These are phyloP conservation scores for Atalantia buxifolia DNA, from an alignment of 345 rosid species.

Conservation along the genomic window DNA sequence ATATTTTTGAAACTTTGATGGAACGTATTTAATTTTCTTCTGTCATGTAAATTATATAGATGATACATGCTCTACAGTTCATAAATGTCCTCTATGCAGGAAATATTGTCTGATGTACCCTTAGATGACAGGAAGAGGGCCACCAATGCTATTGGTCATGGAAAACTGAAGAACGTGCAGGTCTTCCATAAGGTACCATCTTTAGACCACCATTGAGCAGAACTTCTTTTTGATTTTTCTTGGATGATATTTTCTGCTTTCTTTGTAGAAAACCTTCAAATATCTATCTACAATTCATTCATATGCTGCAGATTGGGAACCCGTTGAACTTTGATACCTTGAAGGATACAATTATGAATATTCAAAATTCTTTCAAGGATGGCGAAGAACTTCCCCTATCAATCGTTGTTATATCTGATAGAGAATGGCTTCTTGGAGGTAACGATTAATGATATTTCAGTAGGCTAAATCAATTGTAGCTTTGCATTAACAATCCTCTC, in stretches of 20 bases:
- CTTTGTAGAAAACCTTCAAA: background rate
- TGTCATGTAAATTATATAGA: conserved; percentile 1
- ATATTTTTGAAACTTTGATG: background rate
- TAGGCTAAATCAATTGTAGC: background rate
- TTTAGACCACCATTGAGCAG: background rate
- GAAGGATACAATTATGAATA: conserved; percentile 55
- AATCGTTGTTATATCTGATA: conserved; percentile 77
- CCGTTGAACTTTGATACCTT: conserved; percentile 75
- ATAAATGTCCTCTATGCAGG: conserved; percentile 41
- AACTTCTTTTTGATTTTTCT: conserved; percentile 1
- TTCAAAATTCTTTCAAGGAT: conserved; percentile 49
- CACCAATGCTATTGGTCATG: conserved; percentile 34
- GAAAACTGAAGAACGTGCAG: conserved; percentile 50
- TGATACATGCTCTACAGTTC: conserved; percentile 4
- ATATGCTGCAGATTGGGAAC: conserved; percentile 68
- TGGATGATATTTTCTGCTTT: conserved; percentile 3
- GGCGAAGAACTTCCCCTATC: conserved; percentile 61
- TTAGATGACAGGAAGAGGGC: conserved; percentile 63
- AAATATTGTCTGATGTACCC: conserved; percentile 86
- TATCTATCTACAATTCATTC: background rate
- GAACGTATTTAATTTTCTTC: background rate
- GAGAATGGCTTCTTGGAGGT: conserved; percentile 90
- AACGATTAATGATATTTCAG: conserved; percentile 16
- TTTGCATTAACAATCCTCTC: conserved; percentile 22
- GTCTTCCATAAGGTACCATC: conserved; percentile 67